A percentile compares a stretch with the other conserved stretches of the same genome.
Conservation (phyloP, 768 basidiomycete species). For the Rhizopogon roseolus region DNA sequence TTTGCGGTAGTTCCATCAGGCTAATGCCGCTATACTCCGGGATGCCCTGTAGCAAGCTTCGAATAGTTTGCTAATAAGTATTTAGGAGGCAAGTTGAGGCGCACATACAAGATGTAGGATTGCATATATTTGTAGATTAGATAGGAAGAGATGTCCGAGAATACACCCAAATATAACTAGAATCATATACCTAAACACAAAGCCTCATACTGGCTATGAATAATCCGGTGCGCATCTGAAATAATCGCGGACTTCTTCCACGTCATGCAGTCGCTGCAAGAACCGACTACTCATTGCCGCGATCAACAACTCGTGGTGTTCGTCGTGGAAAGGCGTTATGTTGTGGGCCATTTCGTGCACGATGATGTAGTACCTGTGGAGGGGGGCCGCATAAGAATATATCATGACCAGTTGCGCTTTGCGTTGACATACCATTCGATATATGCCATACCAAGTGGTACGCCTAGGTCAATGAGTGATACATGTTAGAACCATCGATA, state of each 20-base stretch:
- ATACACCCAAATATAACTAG: neutral
- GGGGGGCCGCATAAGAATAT: neutral
- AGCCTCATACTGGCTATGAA: neutral
- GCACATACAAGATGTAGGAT: too few species aligned
- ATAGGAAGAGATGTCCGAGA: neutral
- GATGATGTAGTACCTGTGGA: constrained; percentile 22
- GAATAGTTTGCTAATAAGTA: too few species aligned
- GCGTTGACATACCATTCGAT: neutral
- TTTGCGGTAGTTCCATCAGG: too few species aligned
- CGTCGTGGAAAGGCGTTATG: constrained; percentile 17
- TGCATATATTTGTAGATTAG: neutral
- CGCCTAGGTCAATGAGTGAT: neutral
- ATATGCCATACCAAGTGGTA: neutral
- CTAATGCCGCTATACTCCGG: too few species aligned
- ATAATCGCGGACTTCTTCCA: neutral
- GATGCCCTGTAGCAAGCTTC: too few species aligned
- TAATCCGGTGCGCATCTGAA: neutral
- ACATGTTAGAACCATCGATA: neutral
- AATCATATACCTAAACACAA: neutral
- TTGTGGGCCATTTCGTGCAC: constrained; percentile 24
- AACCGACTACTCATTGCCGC: neutral
- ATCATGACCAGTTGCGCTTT: neutral
- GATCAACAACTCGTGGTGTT: constrained; percentile 20
- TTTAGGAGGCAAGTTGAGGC: too few species aligned
- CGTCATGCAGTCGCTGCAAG: neutral